Evolutionary conservation across 2,329 filamentous ascomycete genomes (phyloP), one percentile per base, ranked within the genome.

Genomic region (Neophaeococcomyces aloes): DNA sequence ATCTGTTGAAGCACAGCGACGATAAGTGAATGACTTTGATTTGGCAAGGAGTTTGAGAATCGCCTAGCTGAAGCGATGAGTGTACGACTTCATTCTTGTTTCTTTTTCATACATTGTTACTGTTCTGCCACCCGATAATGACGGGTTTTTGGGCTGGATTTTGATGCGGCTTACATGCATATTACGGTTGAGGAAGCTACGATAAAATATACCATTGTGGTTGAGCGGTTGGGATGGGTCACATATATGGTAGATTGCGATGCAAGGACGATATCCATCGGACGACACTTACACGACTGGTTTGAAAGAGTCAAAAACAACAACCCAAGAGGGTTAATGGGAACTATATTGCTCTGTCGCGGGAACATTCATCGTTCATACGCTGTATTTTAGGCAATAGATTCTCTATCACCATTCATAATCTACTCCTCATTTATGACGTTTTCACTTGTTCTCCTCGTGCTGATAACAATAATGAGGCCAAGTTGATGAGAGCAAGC

Each of bases 1-100:
- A 48, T 51, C 45, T 53, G 49, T 46, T 48, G 51, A 44, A 48
- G 51, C 48, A 55, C 53, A 51, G 45, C 51, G 47, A 50, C 53
- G 41, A 44, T 37, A 18, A 5, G 11, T 44, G 41, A 31, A 37
- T 21, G 41, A 47, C 45, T 45, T 43, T 42, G 18, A 37, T 37
- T 38, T 53, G 50, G 46, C 48, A 49, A 50, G 52, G 53, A 51
- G 53, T 54, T 40, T 45, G 48, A 54, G 47, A 40, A 53, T 45
- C 34, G 25, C 38, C 29, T 30, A 43, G 43, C 43, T 41, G 30
- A 46, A 47, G 41, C 47, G 47, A 54, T 25, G 25, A 40, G 38
- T 18, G 10, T 48, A 44, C 19, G 32, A 44, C 18, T 27, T 15
- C 6, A 27, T 15, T 25, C 30, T 19, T 17, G 19, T 32, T 32